Evolutionary conservation across 345 rosid genomes (phyloP).

Genomic region (Lagerstroemia speciosa): DNA sequence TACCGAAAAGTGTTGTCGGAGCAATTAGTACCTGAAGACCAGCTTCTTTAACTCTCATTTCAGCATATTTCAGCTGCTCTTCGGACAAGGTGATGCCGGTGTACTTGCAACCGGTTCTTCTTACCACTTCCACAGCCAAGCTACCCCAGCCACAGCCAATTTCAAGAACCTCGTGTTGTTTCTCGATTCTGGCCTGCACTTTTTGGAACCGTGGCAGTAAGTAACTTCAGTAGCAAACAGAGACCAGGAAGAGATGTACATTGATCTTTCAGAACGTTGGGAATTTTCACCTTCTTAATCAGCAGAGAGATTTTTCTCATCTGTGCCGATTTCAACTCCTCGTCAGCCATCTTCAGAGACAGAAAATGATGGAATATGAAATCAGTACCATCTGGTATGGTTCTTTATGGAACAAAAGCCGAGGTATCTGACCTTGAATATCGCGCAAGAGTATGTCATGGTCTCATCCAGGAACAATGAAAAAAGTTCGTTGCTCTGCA

Average conservation of each 20-base stretch:
- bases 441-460: constrained; percentile 78
- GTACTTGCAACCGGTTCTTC: constrained; percentile 76
- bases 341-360: constrained; percentile 40
- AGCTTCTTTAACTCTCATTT: constrained; percentile 67
- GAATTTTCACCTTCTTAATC: constrained; percentile 49
- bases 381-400: neutral
- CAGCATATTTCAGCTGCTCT: constrained; percentile 67
- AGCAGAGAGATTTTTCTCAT: constrained; percentile 61
- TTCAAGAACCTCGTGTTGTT: constrained; percentile 63
- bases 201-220: neutral
- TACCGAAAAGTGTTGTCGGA: neutral
- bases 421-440: constrained; percentile 52
- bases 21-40: constrained; percentile 58
- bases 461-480: constrained; percentile 76
- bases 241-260: neutral
- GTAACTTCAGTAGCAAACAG: neutral
- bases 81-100: constrained; percentile 75
- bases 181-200: constrained; percentile 46
- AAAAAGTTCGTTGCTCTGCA: constrained; percentile 77
- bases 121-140: constrained; percentile 77
- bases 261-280: neutral
- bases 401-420: neutral
- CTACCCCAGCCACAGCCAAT: constrained; percentile 97
- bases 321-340: constrained; percentile 66
- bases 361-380: neutral